These are phyloP conservation scores for Ganoderma lucidum DNA, from an alignment of 1,284 basidiomycete genomes.

Conservation along the genomic window DNA sequence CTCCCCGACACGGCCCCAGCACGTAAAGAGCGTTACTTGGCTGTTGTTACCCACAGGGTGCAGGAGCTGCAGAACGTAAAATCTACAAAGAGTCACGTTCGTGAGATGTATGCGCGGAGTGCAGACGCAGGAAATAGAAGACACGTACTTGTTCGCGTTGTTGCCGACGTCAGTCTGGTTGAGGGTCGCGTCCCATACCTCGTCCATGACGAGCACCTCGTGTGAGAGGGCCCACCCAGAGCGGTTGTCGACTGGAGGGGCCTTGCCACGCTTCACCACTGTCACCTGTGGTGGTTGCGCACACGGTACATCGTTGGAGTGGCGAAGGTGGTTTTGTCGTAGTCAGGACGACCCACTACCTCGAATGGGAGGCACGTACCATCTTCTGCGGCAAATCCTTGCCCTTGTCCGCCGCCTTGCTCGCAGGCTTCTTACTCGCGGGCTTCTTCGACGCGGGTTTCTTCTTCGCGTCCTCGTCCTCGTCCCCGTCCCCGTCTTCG, in stretches of 20 bases:
- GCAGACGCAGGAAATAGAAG: not conserved
- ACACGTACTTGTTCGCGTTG: slow-evolving; percentile 67
- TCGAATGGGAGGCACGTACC: slow-evolving; percentile 31
- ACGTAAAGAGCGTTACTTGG: slow-evolving; percentile 55
- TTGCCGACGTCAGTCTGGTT: slow-evolving; percentile 71
- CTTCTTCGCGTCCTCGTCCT: not conserved
- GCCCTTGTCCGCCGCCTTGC: slow-evolving; percentile 12
- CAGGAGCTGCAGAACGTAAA: slow-evolving; percentile 70
- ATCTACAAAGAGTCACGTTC: slow-evolving; percentile 44
- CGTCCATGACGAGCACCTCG: slow-evolving; percentile 58
- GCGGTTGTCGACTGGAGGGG: slow-evolving; percentile 63
- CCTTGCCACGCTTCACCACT: slow-evolving; percentile 60
- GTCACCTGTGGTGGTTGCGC: slow-evolving; percentile 50
- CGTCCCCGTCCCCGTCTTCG: slow-evolving; percentile 30
- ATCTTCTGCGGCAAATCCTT: slow-evolving; percentile 44
- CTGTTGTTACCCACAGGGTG: slow-evolving; percentile 55
- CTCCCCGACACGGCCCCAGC: slow-evolving; percentile 72
- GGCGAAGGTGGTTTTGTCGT: not conserved
- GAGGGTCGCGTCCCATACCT: slow-evolving; percentile 74
- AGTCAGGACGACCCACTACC: not conserved
- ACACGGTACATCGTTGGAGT: slow-evolving; percentile 17
- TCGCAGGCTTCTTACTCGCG: slow-evolving; percentile 19
- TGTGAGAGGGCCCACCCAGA: slow-evolving; percentile 61
- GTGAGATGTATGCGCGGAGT: not conserved
- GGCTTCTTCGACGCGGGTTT: slow-evolving; percentile 14